A percentile compares a stretch with the other conserved stretches of the same genome.
Conservation (phyloP, 805 yeast genomes). For the Candida alai region DNA sequence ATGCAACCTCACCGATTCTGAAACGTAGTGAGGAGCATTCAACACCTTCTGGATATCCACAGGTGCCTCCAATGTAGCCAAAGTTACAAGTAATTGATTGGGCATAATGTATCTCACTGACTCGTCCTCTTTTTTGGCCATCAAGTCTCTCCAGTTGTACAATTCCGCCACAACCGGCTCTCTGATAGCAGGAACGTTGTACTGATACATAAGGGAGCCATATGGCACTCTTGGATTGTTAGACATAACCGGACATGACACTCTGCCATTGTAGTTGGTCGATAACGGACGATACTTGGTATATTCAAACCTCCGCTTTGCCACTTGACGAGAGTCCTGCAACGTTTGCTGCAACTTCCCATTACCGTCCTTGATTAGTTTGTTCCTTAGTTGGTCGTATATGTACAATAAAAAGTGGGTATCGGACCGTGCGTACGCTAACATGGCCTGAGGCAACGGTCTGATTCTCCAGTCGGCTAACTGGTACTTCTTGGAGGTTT, state of each 20-base stretch:
- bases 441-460: slow-evolving; percentile 74
- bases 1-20: slow-evolving; percentile 55
- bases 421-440: slow-evolving; percentile 87
- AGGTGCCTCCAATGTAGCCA: slow-evolving; percentile 54
- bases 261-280: slow-evolving; percentile 20
- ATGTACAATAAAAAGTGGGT: slow-evolving; percentile 87
- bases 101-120: slow-evolving; percentile 81
- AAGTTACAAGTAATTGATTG: slow-evolving; percentile 64
- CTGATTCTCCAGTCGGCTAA: slow-evolving; percentile 94
- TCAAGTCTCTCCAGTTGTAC: slow-evolving; percentile 77
- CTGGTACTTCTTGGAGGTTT: slow-evolving; percentile 91
- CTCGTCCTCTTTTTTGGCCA: slow-evolving; percentile 79
- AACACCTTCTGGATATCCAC: slow-evolving; percentile 53
- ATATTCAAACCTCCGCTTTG: slow-evolving; percentile 77
- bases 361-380: slow-evolving; percentile 39
- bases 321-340: slow-evolving; percentile 72
- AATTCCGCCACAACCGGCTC: slow-evolving; percentile 56
- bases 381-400: slow-evolving; percentile 67
- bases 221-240: slow-evolving; percentile 60
- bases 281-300: slow-evolving; percentile 54
- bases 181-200: slow-evolving; percentile 54
- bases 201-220: slow-evolving; percentile 57
- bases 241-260: slow-evolving; percentile 45
- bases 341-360: slow-evolving; percentile 57
- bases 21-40: slow-evolving; percentile 40